A percentile compares a stretch with the other conserved stretches of the same genome.
Evolutionary conservation across 148 eudicot genomes (phyloP).

Genomic region (Talinum fruticosum): DNA sequence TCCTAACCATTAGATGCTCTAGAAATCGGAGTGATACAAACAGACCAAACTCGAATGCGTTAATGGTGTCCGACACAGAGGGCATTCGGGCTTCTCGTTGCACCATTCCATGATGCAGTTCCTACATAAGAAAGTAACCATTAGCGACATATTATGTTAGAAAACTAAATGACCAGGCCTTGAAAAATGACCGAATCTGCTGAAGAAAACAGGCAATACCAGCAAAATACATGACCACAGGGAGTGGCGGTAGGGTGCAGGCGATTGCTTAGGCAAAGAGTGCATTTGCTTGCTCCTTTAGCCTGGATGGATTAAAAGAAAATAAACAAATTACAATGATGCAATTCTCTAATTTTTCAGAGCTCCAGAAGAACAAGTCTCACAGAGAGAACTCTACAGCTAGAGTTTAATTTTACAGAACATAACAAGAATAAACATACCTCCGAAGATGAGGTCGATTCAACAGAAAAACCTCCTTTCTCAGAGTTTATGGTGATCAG

Average conservation of each 20-base stretch:
- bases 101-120: conserved; percentile 99
- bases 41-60: conserved; percentile 94
- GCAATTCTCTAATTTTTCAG: neutral
- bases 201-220: conserved; percentile 46
- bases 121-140: conserved; percentile 42
- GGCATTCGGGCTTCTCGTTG: conserved; percentile 98
- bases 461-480: conserved; percentile 41
- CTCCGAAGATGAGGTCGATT: conserved; percentile 64
- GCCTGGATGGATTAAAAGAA: conserved; percentile 30
- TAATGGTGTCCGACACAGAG: conserved; percentile 86
- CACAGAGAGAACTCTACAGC: too few relatives aligned
- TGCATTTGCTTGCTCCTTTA: conserved; percentile 75
- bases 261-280: conserved; percentile 90
- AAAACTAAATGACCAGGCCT: neutral
- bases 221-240: conserved; percentile 99
- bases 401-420: too few relatives aligned
- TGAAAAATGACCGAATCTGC: neutral
- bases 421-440: conserved; percentile 27
- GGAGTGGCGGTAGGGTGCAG: conserved; percentile 95
- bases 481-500: conserved; percentile 51
- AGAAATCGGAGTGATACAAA: conserved; percentile 91
- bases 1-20: conserved; percentile 12
- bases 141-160: neutral
- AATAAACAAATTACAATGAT: neutral
- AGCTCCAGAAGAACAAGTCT: neutral